phyloP scores from a whole-genome alignment of 2,329 filamentous ascomycete species.

The Fulvia fulva region DNA sequence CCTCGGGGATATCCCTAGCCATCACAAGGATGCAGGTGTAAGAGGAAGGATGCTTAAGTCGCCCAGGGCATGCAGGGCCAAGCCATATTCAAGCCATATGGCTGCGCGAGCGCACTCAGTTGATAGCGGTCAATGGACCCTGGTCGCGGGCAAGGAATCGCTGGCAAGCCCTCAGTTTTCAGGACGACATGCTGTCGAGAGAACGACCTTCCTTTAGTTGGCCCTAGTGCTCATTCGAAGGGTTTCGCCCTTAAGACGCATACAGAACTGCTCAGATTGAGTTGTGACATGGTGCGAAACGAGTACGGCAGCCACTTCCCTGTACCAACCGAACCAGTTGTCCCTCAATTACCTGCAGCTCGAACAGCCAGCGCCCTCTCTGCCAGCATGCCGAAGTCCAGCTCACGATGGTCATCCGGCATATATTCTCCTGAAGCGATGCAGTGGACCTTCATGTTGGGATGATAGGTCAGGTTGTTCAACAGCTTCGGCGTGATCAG shows the following conservation, averaged over 20 bases:
- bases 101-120: background rate
- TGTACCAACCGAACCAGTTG: background rate
- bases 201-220: background rate
- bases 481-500: slow-evolving; percentile 96
- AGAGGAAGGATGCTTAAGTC: background rate
- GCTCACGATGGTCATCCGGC: slow-evolving; percentile 39
- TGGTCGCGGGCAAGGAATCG: background rate
- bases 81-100: background rate
- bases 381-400: slow-evolving; percentile 43
- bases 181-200: background rate
- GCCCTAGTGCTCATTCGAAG: too few relatives aligned
- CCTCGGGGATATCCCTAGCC: background rate
- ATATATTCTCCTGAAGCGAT: slow-evolving; percentile 80
- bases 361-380: slow-evolving; percentile 28
- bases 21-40: background rate
- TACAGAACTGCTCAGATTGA: too few relatives aligned
- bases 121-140: background rate
- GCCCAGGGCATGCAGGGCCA: background rate
- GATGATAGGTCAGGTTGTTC: slow-evolving; percentile 77
- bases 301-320: background rate
- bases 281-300: background rate
- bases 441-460: slow-evolving; percentile 87
- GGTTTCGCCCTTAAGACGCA: too few relatives aligned
- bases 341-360: slow-evolving; percentile 7
- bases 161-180: background rate